A percentile compares a stretch with the other conserved stretches of the same genome.
These are phyloP conservation scores for Kodamaea alishanica DNA, from an alignment of 1,139 yeast species.

Conservation along the genomic window DNA sequence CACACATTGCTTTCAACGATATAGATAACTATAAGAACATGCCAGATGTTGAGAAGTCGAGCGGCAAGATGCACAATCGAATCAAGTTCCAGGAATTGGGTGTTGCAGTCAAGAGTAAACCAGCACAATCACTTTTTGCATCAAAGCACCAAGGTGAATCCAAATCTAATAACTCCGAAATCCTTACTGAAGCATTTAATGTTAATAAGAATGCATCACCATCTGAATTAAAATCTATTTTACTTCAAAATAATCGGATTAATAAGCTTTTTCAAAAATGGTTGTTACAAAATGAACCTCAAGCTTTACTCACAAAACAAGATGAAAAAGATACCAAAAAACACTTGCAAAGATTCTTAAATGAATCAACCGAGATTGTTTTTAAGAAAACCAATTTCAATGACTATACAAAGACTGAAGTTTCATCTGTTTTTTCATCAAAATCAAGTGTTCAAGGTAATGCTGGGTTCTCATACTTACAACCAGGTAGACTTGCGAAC, in stretches of 20 bases:
- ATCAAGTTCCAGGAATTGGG: slow-evolving; percentile 45
- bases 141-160: slow-evolving; percentile 26
- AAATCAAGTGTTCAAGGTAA: slow-evolving; percentile 49
- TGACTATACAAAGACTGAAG: slow-evolving; percentile 21
- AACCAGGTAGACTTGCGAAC: slow-evolving; percentile 67
- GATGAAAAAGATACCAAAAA: slow-evolving; percentile 15
- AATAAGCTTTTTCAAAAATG: slow-evolving; percentile 31
- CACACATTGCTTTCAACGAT: slow-evolving; percentile 44
- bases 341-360: slow-evolving; percentile 29
- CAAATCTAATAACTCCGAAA: slow-evolving; percentile 4
- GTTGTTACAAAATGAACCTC: slow-evolving; percentile 36
- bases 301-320: slow-evolving; percentile 18
- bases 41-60: slow-evolving; percentile 48
- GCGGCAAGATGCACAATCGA: slow-evolving; percentile 38
- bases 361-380: slow-evolving; percentile 15
- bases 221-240: slow-evolving; percentile 26
- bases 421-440: slow-evolving; percentile 10
- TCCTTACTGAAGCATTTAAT: slow-evolving; percentile 32
- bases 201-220: slow-evolving; percentile 25
- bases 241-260: slow-evolving; percentile 33
- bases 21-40: slow-evolving; percentile 41
- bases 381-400: slow-evolving; percentile 20
- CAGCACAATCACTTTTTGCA: slow-evolving; percentile 17
- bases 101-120: slow-evolving; percentile 32
- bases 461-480: slow-evolving; percentile 69